A percentile compares a stretch with the other conserved stretches of the same genome.
These are phyloP conservation scores for Pleurotus tuoliensis DNA, from an alignment of 768 basidiomycete species.

Conservation along the genomic window DNA sequence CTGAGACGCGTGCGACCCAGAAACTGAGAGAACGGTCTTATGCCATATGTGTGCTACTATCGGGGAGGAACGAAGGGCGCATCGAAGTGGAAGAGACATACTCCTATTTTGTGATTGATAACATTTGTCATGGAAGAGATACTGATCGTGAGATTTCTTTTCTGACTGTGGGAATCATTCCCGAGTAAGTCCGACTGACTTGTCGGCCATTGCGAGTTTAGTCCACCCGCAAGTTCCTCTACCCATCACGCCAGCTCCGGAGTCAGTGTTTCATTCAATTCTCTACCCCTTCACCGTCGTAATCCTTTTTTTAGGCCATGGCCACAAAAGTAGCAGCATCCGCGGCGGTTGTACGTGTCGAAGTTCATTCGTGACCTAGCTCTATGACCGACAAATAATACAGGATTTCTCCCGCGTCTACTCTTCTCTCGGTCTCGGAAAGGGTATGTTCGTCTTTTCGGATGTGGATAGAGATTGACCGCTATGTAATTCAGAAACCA, in stretches of 20 bases:
- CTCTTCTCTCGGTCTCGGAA: slow-evolving; percentile 77
- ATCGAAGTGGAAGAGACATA: slow-evolving; percentile 37
- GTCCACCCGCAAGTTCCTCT: neutral
- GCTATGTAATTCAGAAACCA: slow-evolving; percentile 60
- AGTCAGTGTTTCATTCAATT: neutral
- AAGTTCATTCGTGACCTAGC: neutral
- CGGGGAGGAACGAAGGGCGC: slow-evolving; percentile 43
- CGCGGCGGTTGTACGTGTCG: slow-evolving; percentile 11
- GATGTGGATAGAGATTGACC: slow-evolving; percentile 2
- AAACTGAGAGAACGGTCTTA: slow-evolving; percentile 68
- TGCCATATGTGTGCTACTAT: slow-evolving; percentile 60
- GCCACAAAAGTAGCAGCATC: slow-evolving; percentile 13
- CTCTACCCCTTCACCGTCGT: neutral
- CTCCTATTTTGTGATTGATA: neutral
- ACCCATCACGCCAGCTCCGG: neutral
- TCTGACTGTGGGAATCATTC: neutral
- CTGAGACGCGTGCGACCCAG: slow-evolving; percentile 73
- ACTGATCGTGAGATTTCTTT: neutral
- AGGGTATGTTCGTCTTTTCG: slow-evolving; percentile 49
- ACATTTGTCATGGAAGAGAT: neutral
- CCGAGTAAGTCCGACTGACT: slow-evolving; percentile 1
- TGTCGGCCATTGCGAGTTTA: neutral
- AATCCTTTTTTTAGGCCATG: slow-evolving; percentile 5
- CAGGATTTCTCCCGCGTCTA: slow-evolving; percentile 87
- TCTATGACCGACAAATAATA: slow-evolving; percentile 5